Evolutionary conservation across 345 rosid species (phyloP).

Genomic region (Salix purpurea): DNA sequence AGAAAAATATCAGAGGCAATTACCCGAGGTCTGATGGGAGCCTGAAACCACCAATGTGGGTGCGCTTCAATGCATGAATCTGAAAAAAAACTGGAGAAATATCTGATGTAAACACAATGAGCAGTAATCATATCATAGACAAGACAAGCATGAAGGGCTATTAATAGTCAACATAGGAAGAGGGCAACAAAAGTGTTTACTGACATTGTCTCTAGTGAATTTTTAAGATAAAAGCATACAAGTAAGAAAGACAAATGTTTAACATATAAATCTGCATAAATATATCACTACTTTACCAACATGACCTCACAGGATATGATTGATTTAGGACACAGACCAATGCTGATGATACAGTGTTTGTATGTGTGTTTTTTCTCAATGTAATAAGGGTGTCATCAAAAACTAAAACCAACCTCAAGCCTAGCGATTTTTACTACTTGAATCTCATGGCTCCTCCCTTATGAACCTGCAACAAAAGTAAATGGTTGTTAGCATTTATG

Average conservation of each 20-base stretch:
- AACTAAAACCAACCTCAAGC: slow-evolving; percentile 68
- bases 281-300: neutral
- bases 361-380: neutral
- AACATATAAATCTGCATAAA: neutral
- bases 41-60: slow-evolving; percentile 84
- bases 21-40: slow-evolving; percentile 94
- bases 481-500: neutral
- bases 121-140: neutral
- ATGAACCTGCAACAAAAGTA: slow-evolving; percentile 57
- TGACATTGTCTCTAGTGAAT: neutral
- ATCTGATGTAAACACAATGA: neutral
- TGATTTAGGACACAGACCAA: neutral
- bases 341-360: neutral
- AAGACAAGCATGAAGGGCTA: slow-evolving; percentile 3
- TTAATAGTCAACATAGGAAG: neutral
- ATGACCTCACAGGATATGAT: slow-evolving; percentile 1
- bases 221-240: too few species aligned
- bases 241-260: neutral
- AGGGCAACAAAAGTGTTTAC: neutral
- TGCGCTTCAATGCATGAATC: slow-evolving; percentile 76
- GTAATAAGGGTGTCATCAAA: slow-evolving; percentile 4
- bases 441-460: slow-evolving; percentile 96
- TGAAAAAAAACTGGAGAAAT: slow-evolving; percentile 24
- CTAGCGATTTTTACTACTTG: slow-evolving; percentile 94
- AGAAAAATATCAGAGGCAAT: slow-evolving; percentile 12